Conservation (phyloP, 192 early-diverging fungal genomes). For the Coemansia sp. region DNA sequence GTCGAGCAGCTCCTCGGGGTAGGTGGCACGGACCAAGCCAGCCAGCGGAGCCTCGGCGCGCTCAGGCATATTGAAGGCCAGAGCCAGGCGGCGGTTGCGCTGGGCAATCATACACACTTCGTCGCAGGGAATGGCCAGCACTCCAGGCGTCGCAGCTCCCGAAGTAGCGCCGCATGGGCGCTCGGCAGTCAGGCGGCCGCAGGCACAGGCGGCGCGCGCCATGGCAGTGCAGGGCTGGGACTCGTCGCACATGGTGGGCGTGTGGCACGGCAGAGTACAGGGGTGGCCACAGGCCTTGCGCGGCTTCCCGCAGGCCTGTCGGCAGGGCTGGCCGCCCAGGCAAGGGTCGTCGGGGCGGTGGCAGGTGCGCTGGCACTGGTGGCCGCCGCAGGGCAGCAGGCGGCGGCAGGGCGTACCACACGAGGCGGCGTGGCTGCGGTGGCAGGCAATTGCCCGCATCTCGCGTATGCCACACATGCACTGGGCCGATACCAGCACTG, state of each 20-base stretch:
- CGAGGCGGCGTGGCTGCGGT: slow-evolving; percentile 60
- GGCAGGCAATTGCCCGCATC: slow-evolving; percentile 82
- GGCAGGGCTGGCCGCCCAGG: slow-evolving; percentile 62
- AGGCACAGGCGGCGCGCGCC: slow-evolving; percentile 62
- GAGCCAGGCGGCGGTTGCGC: slow-evolving; percentile 77
- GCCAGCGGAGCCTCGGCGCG: slow-evolving; percentile 34
- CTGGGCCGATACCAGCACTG: slow-evolving; percentile 68
- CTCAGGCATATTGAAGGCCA: slow-evolving; percentile 72
- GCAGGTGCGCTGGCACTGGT: slow-evolving; percentile 79
- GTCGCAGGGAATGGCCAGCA: slow-evolving; percentile 68
- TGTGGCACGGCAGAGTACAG: slow-evolving; percentile 77
- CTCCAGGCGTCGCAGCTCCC: slow-evolving; percentile 33
- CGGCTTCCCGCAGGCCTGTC: slow-evolving; percentile 70
- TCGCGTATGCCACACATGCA: slow-evolving; percentile 79
- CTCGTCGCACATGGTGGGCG: slow-evolving; percentile 72
- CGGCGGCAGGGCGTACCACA: slow-evolving; percentile 64
- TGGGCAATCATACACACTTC: slow-evolving; percentile 75
- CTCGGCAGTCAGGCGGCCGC: slow-evolving; percentile 65
- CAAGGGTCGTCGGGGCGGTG: slow-evolving; percentile 73
- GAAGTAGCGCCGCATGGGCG: slow-evolving; percentile 67
- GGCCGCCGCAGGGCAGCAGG: slow-evolving; percentile 65
- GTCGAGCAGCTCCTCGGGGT: slow-evolving; percentile 67
- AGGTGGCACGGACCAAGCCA: slow-evolving; percentile 41
- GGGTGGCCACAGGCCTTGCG: slow-evolving; percentile 81
- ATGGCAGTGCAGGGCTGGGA: slow-evolving; percentile 62